Evolutionary conservation across 768 basidiomycete species (phyloP), one percentile per base, ranked within the genome.

Genomic region (Sistotremastrum niveocremeum): DNA sequence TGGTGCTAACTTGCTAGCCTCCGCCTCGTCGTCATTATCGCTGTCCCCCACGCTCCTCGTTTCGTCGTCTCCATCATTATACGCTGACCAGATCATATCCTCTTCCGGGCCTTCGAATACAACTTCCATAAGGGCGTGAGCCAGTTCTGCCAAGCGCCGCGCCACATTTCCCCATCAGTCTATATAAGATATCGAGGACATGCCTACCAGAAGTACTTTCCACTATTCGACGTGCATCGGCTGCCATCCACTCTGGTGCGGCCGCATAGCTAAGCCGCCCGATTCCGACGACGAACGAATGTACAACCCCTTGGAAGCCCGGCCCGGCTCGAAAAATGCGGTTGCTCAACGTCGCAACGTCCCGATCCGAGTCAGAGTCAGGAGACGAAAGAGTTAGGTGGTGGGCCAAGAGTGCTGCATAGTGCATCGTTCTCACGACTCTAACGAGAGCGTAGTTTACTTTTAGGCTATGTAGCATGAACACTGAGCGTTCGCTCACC

Each of bases 241-340:
- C 46, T 28, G 67, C 62, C 33, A 81, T 58, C 77, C 79, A 83
- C 39, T 73, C 68, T 10, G 81, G 80, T 7, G 73, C 65, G 40
- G 77, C 78, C 5, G 80, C 77, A 49, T 76, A 87, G 46, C 79
- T 77, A 41, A 90, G 62, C 50, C 85, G 71, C 36, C 86, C 82
- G 46, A 90, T 73, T 1, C 78, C 74, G n/a, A 86, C 77, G 31
- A 79, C 74, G 56, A 86, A 87, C 57, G 78, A 69, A 52, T 89
- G 78, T 8, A 67, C 67, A 30, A 84, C 60, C 33, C 77, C 78
- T 73, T 77, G 56, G 81, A 80, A 31, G 67, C 65, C 33, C 75
- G 71, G 41, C 64, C 62, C 8, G 72, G 64, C 10, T 51, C 11
- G 77, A 73, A 37, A 69, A 64, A 46, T 73, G 72, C 32, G 88